Evolutionary conservation across 768 basidiomycete species (phyloP), one percentile per base, ranked within the genome.

Genomic region (Tricholoma sp.): DNA sequence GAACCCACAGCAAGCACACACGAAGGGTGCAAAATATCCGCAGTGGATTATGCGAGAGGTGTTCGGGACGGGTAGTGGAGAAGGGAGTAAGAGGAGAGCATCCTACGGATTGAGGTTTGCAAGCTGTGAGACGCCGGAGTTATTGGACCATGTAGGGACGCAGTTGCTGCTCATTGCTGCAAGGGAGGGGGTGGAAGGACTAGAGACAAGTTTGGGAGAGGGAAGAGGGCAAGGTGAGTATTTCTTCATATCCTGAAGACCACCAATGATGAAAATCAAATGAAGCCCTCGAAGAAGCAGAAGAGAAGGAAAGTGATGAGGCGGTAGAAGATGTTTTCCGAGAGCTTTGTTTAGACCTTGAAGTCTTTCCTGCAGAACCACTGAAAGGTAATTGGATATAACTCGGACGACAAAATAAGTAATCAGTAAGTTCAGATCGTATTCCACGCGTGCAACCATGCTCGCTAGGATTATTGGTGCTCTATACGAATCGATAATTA

Each of bases 151-250:
- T 59, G 66, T 75, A 42, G 80, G 83, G 0, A 76, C 79, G 1
- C 78, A 86, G 63, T 53, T 85, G 15, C 63, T 86, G 50, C 68
- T 87, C 31, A 79, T 86, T 51, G 80, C 79, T 4, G 76, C 80
- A 0, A 73, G 77, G 55, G 72, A 71, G 1, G 80, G 78, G 0
- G 74, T 80, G 50, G 71, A 76, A 42, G 79, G 78, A 0, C 57
- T 82, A 39, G 79, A 81, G 52, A 59, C 69, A 42, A 81, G 76
- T 36, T 63, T 86, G 12, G 81, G 80, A 0, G 77, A 81, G 44
- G 79, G 76, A 4, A 68, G 82, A 50, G 81, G 83, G 0, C 65
- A 76, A 66, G 81, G 81, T 79, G 59, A 59, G 76, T 61, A 10
- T 6, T 20, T 32, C 45, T 10, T 55, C 9, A 29, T 11, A 13